Conservation (phyloP, 2,329 filamentous ascomycete genomes). For the Stemphylium lycopersici region DNA sequence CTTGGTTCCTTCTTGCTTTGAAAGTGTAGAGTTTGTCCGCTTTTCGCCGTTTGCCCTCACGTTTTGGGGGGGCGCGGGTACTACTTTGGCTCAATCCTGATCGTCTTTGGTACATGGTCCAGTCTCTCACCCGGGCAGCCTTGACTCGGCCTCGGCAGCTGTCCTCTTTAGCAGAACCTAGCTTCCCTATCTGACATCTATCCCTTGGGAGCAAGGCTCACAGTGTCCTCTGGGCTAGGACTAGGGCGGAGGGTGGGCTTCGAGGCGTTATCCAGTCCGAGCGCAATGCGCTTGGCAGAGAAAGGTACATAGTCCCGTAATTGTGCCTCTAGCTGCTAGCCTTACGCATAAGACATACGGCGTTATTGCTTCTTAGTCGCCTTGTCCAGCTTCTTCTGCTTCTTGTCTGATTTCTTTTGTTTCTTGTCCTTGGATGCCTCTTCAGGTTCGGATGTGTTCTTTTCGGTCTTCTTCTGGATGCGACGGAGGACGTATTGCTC, state of each 20-base stretch:
- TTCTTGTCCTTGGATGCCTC: neutral
- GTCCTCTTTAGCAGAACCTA: too few relatives aligned
- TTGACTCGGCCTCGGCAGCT: too few relatives aligned
- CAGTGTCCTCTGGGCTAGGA: neutral
- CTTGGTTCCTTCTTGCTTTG: too few relatives aligned
- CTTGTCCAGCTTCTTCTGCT: conserved; percentile 4
- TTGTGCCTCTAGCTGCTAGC: neutral
- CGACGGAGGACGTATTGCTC: conserved; percentile 45
- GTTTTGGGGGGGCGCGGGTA: neutral
- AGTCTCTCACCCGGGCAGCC: too few relatives aligned
- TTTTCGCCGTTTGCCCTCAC: neutral
- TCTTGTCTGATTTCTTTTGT: conserved; percentile 7
- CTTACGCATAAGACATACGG: too few relatives aligned
- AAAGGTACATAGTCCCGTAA: neutral
- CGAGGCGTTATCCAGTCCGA: neutral
- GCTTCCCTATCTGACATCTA: neutral
- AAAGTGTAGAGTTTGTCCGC: too few relatives aligned
- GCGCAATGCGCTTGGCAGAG: neutral
- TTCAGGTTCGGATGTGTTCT: conserved; percentile 12
- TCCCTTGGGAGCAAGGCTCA: too few relatives aligned
- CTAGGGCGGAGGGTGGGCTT: neutral
- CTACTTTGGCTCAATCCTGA: neutral
- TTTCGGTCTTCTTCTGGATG: conserved; percentile 42
- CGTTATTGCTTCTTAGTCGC: conserved; percentile 3
- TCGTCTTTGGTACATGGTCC: too few relatives aligned